phyloP scores from a whole-genome alignment of 495 filamentous ascomycete species.

The Podospora appendiculata region DNA sequence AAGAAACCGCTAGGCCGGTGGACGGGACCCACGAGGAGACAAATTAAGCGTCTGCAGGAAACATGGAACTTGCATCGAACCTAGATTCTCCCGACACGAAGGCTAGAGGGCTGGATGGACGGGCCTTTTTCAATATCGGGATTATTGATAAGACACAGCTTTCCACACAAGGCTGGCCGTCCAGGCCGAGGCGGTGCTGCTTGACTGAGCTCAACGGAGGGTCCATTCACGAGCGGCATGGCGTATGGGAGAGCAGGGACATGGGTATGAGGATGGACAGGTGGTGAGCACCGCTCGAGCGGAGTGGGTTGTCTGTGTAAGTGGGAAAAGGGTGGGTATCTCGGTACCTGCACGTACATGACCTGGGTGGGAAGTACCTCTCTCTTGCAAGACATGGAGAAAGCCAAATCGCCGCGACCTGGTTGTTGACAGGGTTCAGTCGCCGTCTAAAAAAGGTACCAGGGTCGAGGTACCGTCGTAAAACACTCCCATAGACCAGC shows the following conservation, averaged over 20 bases:
- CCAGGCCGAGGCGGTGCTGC: slow-evolving; percentile 10
- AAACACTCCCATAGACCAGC: slow-evolving; percentile 2
- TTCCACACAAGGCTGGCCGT: slow-evolving; percentile 5
- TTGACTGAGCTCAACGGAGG: slow-evolving; percentile 15
- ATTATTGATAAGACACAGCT: slow-evolving; percentile 14
- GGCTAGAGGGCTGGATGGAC: slow-evolving; percentile 11
- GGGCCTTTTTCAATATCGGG: slow-evolving; percentile 22
- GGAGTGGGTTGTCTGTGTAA: background rate
- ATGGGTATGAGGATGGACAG: slow-evolving; percentile 10
- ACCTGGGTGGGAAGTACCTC: slow-evolving; percentile 9
- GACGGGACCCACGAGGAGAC: slow-evolving; percentile 12
- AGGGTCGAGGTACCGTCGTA: slow-evolving; percentile 5
- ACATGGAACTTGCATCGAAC: slow-evolving; percentile 10
- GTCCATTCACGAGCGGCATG: slow-evolving; percentile 8
- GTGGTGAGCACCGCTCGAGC: slow-evolving; percentile 4
- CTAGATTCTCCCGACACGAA: slow-evolving; percentile 12
- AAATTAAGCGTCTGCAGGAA: slow-evolving; percentile 16
- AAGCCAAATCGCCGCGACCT: slow-evolving; percentile 16
- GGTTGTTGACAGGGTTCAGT: slow-evolving; percentile 18
- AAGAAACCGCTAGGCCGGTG: slow-evolving; percentile 6
- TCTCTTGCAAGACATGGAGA: slow-evolving; percentile 16
- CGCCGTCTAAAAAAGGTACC: slow-evolving; percentile 13
- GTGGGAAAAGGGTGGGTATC: slow-evolving; percentile 1
- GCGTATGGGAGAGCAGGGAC: slow-evolving; percentile 7
- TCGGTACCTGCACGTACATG: background rate